These are phyloP conservation scores for Nevesoporus exiguus DNA, from an alignment of 768 basidiomycete genomes.

Conservation along the genomic window DNA sequence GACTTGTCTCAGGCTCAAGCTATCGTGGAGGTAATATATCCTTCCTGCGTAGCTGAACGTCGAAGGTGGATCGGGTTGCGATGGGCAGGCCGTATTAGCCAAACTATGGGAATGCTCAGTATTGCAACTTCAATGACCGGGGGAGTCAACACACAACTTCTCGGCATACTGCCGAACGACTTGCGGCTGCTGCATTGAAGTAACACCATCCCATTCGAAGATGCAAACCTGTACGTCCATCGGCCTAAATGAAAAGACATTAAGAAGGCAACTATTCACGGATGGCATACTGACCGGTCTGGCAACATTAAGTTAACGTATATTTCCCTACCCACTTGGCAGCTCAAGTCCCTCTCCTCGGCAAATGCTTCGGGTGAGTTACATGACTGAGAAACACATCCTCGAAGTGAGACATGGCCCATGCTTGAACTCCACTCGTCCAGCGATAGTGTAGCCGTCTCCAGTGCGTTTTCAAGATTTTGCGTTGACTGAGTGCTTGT, in stretches of 20 bases:
- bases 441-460: neutral
- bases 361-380: neutral
- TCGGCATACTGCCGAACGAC: conserved; percentile 41
- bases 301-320: conserved; percentile 53
- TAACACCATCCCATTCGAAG: conserved; percentile 31
- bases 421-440: neutral
- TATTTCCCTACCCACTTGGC: conserved; percentile 37
- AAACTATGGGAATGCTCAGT: conserved; percentile 31
- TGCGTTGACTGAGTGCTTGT: neutral
- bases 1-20: conserved; percentile 47
- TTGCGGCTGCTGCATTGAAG: conserved; percentile 35
- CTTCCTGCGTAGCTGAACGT: conserved; percentile 34
- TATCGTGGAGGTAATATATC: conserved; percentile 46
- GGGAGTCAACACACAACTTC: conserved; percentile 39
- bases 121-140: neutral
- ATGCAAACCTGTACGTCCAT: conserved; percentile 55
- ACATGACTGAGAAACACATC: neutral
- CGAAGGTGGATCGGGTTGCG: conserved; percentile 49
- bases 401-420: neutral
- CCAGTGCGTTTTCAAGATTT: neutral
- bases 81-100: conserved; percentile 18
- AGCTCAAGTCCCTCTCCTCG: conserved; percentile 18
- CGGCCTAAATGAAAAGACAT: conserved; percentile 35
- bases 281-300: conserved; percentile 42
- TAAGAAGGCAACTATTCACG: neutral